Evolutionary conservation across 1,284 basidiomycete genomes (phyloP), one percentile per base, ranked within the genome.

Genomic region (Porodaedalea pini): DNA sequence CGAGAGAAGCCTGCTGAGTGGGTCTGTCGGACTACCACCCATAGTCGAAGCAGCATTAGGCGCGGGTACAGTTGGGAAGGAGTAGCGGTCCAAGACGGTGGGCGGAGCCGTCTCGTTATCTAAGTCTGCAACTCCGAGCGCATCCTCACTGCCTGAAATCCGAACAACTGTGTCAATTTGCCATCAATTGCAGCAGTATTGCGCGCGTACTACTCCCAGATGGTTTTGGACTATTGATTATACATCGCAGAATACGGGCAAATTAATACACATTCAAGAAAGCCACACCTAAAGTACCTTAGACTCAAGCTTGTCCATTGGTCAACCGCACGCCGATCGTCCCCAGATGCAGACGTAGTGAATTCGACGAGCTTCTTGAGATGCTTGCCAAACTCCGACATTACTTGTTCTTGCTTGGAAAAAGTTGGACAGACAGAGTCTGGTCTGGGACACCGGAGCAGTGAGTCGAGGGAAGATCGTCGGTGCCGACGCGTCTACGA

Each of bases 261-360:
- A n/a, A 21, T 19, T 44, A 44, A 37, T 23, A 29, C 37, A 21
- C 4, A 21, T 7, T 17, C 21, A 4, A 19, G 21, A 3, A 17
- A 44, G 17, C 11, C n/a, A 4, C 4, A 23, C 25, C 5, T 15
- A 17, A 27, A 31, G n/a, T 31, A 51, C 49, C 49, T 51, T 40
- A 23, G 5, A 37, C 23, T 64, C 49, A 59, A 73, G 71, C 65
- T 71, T 41, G 65, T 58, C 74, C 74, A 75, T 44, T 70, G 69
- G 40, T 75, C 72, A 15, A 74, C 54, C 39, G 66, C 60, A 44
- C 65, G 67, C 56, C 64, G 65, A 50, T 72, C 70, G 41, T 66
- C 63, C 51, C 68, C 69, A 25, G 66, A 64, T n/a, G 63, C 60
- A 51, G 70, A 69, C 19, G 66, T 64, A 6, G 63, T 57, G 2